Evolutionary conservation across 805 yeast genomes (phyloP).

Genomic region (Scheffersomyces stipitis): DNA sequence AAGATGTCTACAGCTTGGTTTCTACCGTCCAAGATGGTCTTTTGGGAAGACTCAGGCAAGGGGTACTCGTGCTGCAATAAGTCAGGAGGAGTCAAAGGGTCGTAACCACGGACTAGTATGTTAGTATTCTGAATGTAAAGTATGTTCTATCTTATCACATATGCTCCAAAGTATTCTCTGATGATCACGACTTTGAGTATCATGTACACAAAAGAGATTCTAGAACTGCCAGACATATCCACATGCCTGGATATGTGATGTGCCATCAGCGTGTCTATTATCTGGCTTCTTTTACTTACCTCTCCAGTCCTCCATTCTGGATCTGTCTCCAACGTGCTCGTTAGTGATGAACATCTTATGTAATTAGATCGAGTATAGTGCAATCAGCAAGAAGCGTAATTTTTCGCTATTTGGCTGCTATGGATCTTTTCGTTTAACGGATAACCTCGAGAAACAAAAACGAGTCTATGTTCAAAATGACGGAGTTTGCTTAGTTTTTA

Average conservation of each 20-base stretch:
- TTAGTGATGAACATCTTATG: constrained; percentile 76
- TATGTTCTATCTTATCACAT: neutral
- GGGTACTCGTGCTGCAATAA: constrained; percentile 84
- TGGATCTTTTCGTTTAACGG: too few species aligned
- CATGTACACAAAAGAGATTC: too few species aligned
- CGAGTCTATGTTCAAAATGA: too few species aligned
- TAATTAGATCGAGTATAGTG: too few species aligned
- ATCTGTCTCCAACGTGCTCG: constrained; percentile 80
- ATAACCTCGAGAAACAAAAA: too few species aligned
- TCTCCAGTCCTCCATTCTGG: constrained; percentile 58
- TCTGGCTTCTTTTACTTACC: constrained; percentile 32
- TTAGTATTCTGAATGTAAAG: constrained; percentile 11
- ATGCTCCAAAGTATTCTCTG: constrained; percentile 1
- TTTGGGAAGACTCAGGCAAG: constrained; percentile 56
- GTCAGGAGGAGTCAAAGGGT: constrained; percentile 95
- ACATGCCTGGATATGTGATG: too few species aligned
- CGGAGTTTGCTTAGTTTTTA: too few species aligned
- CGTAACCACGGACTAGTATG: constrained; percentile 68
- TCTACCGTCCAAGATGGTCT: constrained; percentile 73
- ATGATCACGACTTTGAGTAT: neutral
- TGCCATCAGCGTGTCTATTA: too few species aligned
- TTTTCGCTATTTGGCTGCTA: too few species aligned
- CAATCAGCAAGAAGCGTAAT: too few species aligned
- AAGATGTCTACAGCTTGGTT: constrained; percentile 70
- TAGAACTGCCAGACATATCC: too few species aligned